A percentile compares a stretch with the other conserved stretches of the same genome.
phyloP scores from a whole-genome alignment of 75 land plant species.

The Selaginella tamariscina region DNA sequence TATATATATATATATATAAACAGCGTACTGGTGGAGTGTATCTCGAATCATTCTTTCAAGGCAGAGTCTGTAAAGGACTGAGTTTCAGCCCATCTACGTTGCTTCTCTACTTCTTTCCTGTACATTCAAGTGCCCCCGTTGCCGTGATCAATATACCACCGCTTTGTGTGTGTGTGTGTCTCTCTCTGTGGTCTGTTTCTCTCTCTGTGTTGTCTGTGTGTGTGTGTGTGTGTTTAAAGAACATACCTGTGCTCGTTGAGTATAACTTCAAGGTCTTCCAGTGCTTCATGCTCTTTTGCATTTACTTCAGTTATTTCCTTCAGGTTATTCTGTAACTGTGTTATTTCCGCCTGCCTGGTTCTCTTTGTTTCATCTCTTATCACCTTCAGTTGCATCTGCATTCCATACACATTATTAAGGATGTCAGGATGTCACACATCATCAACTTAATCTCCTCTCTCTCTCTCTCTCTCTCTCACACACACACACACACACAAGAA shows the following conservation, averaged over 20 bases:
- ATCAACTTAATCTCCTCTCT: neutral
- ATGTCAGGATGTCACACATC: neutral
- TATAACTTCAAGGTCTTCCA: conserved; percentile 59
- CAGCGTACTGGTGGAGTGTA: conserved; percentile 91
- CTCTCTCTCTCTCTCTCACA: neutral
- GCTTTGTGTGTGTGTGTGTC: too few species aligned
- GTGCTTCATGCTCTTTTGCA: conserved; percentile 44
- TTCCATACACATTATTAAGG: conserved; percentile 6
- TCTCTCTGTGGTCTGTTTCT: too few species aligned
- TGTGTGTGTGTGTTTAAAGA: too few species aligned
- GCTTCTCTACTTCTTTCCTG: conserved; percentile 68
- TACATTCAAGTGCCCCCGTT: too few species aligned
- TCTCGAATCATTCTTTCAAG: conserved; percentile 91
- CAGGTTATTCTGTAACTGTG: conserved; percentile 48
- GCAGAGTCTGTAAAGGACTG: conserved; percentile 62
- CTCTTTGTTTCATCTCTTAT: conserved; percentile 39
- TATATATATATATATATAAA: too few species aligned
- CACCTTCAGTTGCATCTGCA: conserved; percentile 35
- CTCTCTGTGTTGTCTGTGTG: too few species aligned
- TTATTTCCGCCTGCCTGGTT: conserved; percentile 39
- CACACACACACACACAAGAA: neutral
- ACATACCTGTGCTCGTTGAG: conserved; percentile 21
- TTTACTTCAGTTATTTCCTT: conserved; percentile 36
- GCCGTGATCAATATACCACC: too few species aligned
- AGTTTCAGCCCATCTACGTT: conserved; percentile 65